phyloP scores from a whole-genome alignment of 2,329 filamentous ascomycete species.

The Xylariales sp. region DNA sequence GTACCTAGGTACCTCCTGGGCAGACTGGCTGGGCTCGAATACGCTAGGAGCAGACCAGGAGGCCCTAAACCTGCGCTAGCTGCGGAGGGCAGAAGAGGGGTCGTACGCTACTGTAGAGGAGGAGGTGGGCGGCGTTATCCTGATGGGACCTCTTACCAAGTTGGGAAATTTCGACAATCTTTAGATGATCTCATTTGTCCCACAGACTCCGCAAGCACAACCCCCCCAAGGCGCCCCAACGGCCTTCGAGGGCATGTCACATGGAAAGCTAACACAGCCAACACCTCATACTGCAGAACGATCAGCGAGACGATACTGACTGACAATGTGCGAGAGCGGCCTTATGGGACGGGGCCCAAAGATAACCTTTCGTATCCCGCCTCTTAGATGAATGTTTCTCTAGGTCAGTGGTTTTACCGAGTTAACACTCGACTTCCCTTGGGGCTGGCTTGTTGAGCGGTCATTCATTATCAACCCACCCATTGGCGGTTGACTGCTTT shows the following conservation, averaged over 20 bases:
- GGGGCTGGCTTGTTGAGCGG: background rate
- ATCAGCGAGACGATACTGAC: slow-evolving; percentile 15
- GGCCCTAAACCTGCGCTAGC: background rate
- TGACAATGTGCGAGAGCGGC: background rate
- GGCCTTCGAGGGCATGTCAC: slow-evolving; percentile 16
- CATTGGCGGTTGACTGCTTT: background rate
- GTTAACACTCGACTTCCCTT: background rate
- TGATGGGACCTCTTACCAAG: background rate
- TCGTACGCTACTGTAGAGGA: background rate
- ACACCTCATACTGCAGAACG: slow-evolving; percentile 28
- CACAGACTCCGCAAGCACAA: slow-evolving; percentile 1
- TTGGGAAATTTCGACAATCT: slow-evolving; percentile 17
- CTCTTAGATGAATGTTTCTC: background rate
- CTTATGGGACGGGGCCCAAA: slow-evolving; percentile 3
- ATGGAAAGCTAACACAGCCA: slow-evolving; percentile 4
- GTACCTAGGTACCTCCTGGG: slow-evolving; percentile 2
- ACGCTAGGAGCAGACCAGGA: no score
- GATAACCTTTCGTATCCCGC: background rate
- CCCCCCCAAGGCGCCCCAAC: no score
- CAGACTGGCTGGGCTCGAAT: no score
- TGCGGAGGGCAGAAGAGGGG: background rate
- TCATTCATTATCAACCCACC: background rate
- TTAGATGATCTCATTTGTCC: slow-evolving; percentile 29
- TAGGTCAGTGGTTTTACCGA: background rate
- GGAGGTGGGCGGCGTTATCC: background rate